Base-by-base conservation (phyloP, 208 protist genomes). In the Trypanosoma brucei region DNA sequence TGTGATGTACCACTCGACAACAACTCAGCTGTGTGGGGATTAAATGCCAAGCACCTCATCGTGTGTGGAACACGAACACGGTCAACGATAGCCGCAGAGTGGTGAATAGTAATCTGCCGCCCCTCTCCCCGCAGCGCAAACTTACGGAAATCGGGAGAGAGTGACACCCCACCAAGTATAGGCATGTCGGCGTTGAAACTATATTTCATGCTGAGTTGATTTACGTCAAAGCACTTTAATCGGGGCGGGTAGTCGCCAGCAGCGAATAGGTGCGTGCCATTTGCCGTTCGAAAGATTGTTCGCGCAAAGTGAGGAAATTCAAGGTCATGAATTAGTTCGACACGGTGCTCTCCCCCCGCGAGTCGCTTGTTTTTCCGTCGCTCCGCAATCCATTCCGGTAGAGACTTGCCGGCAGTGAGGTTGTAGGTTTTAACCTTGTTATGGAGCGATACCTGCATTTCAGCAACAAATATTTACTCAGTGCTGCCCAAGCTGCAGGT, bases 201-300 rank as follows among this genome's bases (percentile, higher is more conserved):
- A 64, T 89, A 96, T 76, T 96, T 96, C 86, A 94, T 92, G 68
- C 83, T 91, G 5, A 96, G 76, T 59, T 96, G 79, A 62, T 93
- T 90, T 14, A 94, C 84, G 59, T 94, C 88, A 65, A 91, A 94
- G 62, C 87, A 94, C 76, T 93, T 93, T 51, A 94, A 76, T 3
- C 87, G 83, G 56, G 90, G 84, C 31, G 87, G 87, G 65, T 96
- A 96, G 57, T 94, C 87, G 22, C 91, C 91, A 22, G 86, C 83
- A 40, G 83, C 81, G 62, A 93, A 94, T 31, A 96, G 80, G 61
- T 93, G 73, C 13, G 87, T 89, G 46, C 87, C 87, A 61, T 93
- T 91, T 22, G 76, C 75, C 33, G 80, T 86, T 30, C 87, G 83
- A 57, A 90, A 93, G 8, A 93, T 78, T 42, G 75, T 87, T 22